Percentiles rank a stretch among this genome's conserved stretches.
These are phyloP conservation scores for Saccharum spontaneum DNA, from an alignment of 176 grass and related monocot genomes.

Conservation along the genomic window DNA sequence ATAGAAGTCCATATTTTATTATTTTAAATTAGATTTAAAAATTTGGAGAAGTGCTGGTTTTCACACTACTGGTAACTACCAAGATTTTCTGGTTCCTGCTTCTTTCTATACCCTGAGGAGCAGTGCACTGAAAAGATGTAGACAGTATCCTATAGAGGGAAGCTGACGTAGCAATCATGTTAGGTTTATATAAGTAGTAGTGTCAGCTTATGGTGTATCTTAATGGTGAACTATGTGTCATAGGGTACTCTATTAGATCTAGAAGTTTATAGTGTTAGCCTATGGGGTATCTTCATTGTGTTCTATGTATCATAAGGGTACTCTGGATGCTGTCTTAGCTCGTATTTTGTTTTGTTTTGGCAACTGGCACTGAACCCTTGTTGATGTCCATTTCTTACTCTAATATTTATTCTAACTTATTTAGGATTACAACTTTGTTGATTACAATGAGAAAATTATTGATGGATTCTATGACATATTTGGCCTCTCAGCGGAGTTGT, in stretches of 20 bases:
- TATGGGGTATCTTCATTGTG: conserved; percentile 12
- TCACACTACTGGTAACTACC: background rate
- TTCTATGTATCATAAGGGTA: background rate
- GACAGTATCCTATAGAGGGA: background rate
- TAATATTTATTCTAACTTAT: conserved; percentile 24
- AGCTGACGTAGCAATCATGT: background rate
- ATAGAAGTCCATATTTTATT: no score
- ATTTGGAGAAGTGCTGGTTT: background rate
- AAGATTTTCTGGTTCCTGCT: background rate
- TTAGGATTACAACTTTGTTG: conserved; percentile 86
- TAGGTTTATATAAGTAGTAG: no score
- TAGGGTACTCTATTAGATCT: background rate
- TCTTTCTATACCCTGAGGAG: background rate
- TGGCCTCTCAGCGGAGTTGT: conserved; percentile 43
- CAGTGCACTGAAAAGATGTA: background rate
- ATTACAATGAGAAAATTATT: conserved; percentile 85
- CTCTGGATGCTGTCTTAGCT: background rate
- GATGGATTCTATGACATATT: conserved; percentile 96
- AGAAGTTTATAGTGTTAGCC: background rate
- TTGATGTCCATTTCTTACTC: conserved; percentile 17
- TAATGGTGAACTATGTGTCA: background rate
- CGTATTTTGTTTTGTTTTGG: conserved; percentile 11
- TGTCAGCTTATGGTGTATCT: background rate
- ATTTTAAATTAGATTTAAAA: background rate
- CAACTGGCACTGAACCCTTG: background rate